Percentiles rank a stretch among this genome's conserved stretches.
These are phyloP conservation scores for Xylaria sp. DNA, from an alignment of 2,329 filamentous ascomycete genomes.

Conservation along the genomic window DNA sequence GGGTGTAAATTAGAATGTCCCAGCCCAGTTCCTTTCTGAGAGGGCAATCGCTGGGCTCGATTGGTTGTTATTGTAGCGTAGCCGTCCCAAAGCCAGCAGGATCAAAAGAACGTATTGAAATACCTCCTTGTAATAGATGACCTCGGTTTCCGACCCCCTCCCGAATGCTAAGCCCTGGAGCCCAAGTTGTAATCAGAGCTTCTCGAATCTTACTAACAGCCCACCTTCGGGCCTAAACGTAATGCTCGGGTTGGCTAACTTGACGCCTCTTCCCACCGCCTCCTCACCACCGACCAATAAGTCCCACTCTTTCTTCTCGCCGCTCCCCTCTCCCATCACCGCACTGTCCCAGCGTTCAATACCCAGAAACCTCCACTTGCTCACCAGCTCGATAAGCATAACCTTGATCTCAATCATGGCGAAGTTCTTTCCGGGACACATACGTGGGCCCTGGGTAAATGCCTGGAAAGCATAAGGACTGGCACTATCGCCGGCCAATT, in stretches of 20 bases:
- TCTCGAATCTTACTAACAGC: constrained; percentile 32
- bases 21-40: neutral
- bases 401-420: constrained; percentile 36
- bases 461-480: constrained; percentile 42
- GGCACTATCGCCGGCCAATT: constrained; percentile 18
- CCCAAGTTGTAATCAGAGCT: neutral
- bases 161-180: too few species aligned
- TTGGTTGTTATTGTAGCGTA: neutral
- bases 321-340: neutral
- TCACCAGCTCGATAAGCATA: constrained; percentile 35
- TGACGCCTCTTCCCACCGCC: constrained; percentile 29
- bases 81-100: neutral
- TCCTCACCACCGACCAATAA: constrained; percentile 30
- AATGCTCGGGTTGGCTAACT: constrained; percentile 33
- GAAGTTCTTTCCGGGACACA: constrained; percentile 37
- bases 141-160: too few species aligned
- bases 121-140: too few species aligned
- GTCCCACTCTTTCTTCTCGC: constrained; percentile 4
- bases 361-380: constrained; percentile 31
- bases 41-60: neutral
- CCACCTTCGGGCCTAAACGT: constrained; percentile 32
- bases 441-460: constrained; percentile 39
- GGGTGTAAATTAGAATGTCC: neutral
- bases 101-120: neutral
- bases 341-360: constrained; percentile 24